Evolutionary conservation across 2,329 filamentous ascomycete species (phyloP).

Genomic region (Cytospora paraplurivora): DNA sequence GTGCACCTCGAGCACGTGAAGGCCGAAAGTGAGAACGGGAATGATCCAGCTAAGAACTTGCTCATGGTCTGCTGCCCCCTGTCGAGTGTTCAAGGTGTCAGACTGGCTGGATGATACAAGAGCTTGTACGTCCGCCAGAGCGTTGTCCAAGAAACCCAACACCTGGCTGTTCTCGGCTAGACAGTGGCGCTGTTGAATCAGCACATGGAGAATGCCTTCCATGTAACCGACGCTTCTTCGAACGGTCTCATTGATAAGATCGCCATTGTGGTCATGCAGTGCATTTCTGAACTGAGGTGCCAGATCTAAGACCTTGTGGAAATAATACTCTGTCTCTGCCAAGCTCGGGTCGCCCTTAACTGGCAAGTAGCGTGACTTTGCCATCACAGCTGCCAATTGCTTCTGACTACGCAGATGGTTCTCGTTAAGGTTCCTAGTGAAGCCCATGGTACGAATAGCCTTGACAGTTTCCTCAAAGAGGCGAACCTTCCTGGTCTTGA

Average conservation of each 20-base stretch:
- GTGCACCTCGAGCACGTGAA: slow-evolving; percentile 66
- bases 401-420: slow-evolving; percentile 73
- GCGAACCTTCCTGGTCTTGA: slow-evolving; percentile 88
- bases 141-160: slow-evolving; percentile 42
- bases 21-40: slow-evolving; percentile 65
- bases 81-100: slow-evolving; percentile 30
- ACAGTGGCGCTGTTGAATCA: slow-evolving; percentile 60
- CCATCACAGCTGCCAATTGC: slow-evolving; percentile 69
- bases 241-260: slow-evolving; percentile 80
- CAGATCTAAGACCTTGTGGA: slow-evolving; percentile 78
- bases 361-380: slow-evolving; percentile 52
- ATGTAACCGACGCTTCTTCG: slow-evolving; percentile 78
- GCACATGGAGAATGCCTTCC: slow-evolving; percentile 78
- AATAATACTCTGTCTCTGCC: slow-evolving; percentile 66
- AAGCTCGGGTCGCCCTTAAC: slow-evolving; percentile 34
- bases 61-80: slow-evolving; percentile 32
- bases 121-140: slow-evolving; percentile 41
- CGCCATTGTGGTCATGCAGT: slow-evolving; percentile 75
- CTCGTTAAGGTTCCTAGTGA: slow-evolving; percentile 78
- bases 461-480: slow-evolving; percentile 88
- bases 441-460: slow-evolving; percentile 82
- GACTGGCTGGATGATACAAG: slow-evolving; percentile 36
- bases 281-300: slow-evolving; percentile 68
- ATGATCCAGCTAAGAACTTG: slow-evolving; percentile 61
- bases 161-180: slow-evolving; percentile 46